Evolutionary conservation across 345 rosid species (phyloP).

Genomic region (Moringa oleifera): DNA sequence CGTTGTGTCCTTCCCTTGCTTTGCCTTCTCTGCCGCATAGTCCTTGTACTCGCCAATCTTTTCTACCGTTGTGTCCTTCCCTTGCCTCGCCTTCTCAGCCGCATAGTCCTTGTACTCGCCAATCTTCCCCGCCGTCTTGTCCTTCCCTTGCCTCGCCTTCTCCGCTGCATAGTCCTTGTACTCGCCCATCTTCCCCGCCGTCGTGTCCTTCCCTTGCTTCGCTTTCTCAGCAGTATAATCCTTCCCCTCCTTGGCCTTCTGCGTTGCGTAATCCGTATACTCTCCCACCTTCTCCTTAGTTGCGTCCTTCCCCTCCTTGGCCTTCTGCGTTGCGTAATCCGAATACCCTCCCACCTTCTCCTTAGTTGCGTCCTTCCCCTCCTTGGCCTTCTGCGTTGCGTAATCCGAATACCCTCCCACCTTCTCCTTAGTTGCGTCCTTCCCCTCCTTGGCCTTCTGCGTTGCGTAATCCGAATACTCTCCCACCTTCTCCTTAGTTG

Average conservation of each 20-base stretch:
- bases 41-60: slow-evolving; percentile 18
- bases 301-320: slow-evolving; percentile 13
- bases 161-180: slow-evolving; percentile 27
- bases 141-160: slow-evolving; percentile 24
- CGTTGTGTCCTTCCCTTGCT: slow-evolving; percentile 21
- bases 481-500: too few relatives aligned
- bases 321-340: slow-evolving; percentile 17
- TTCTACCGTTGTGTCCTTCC: slow-evolving; percentile 20
- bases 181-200: slow-evolving; percentile 19
- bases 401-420: too few relatives aligned
- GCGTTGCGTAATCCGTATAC: too few relatives aligned
- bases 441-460: too few relatives aligned
- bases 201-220: slow-evolving; percentile 21
- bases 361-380: too few relatives aligned
- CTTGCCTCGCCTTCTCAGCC: slow-evolving; percentile 19
- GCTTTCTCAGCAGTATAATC: slow-evolving; percentile 21
- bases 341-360: slow-evolving; percentile 8
- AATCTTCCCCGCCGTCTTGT: slow-evolving; percentile 25
- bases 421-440: too few relatives aligned
- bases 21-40: slow-evolving; percentile 17
- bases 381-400: too few relatives aligned
- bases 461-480: too few relatives aligned
- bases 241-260: too few relatives aligned
- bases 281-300: slow-evolving; percentile 16
- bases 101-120: slow-evolving; percentile 23